Percentiles rank a stretch among this genome's conserved stretches.
These are phyloP conservation scores for Protostelium mycophagum DNA, from an alignment of 78 protist species.

Conservation along the genomic window DNA sequence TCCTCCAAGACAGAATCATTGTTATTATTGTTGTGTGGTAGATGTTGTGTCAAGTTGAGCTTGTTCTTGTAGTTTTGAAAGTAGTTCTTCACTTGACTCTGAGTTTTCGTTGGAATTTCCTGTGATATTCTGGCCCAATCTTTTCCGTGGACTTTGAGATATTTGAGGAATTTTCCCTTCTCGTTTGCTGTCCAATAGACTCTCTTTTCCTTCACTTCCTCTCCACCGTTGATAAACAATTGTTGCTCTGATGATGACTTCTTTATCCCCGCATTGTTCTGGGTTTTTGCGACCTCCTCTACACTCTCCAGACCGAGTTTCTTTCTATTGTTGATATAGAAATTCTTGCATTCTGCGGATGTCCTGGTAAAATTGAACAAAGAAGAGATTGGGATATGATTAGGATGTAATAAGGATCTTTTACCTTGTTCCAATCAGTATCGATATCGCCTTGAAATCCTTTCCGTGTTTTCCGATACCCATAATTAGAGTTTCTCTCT, in stretches of 20 bases:
- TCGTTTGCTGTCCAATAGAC: neutral
- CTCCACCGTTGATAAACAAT: neutral
- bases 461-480: constrained; percentile 10
- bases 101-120: neutral
- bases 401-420: no score
- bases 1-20: no score
- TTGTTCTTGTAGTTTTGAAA: neutral
- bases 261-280: no score
- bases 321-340: neutral
- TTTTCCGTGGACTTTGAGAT: neutral
- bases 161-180: neutral
- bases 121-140: neutral
- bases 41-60: neutral
- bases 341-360: neutral
- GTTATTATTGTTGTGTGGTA: no score
- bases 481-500: constrained; percentile 12
- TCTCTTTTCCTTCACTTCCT: neutral
- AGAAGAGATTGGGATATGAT: no score
- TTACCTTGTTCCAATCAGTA: neutral
- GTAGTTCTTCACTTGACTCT: constrained; percentile 1
- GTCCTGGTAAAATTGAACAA: no score
- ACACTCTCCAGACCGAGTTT: neutral
- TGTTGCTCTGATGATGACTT: neutral
- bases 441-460: constrained; percentile 34
- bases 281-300: no score